Conservation (phyloP, 2,329 filamentous ascomycete genomes). For the Claviceps arundinis region DNA sequence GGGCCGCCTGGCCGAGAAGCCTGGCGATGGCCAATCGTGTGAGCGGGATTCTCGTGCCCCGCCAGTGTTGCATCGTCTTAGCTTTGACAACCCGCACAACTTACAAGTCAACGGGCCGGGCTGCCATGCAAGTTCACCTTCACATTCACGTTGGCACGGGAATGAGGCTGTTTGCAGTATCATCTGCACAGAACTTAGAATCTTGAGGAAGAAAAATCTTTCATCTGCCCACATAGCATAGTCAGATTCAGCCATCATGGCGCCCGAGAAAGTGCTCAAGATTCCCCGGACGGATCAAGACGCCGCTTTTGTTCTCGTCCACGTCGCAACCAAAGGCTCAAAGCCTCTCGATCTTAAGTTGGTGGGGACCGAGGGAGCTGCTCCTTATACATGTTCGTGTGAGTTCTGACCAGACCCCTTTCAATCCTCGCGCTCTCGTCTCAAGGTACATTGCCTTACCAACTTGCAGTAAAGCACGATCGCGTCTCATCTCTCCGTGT, state of each 20-base stretch:
- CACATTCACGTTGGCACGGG: not conserved
- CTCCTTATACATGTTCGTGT: constrained; percentile 45
- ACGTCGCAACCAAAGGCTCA: constrained; percentile 37
- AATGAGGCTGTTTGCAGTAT: not conserved
- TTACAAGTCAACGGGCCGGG: not conserved
- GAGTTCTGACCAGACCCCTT: constrained; percentile 18
- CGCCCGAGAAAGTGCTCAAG: constrained; percentile 33
- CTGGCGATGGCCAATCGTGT: no score
- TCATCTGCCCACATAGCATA: not conserved
- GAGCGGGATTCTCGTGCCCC: no score
- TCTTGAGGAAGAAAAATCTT: not conserved
- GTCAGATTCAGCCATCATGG: constrained; percentile 10
- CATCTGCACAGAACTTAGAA: not conserved
- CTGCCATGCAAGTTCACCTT: not conserved
- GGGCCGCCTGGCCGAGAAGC: no score
- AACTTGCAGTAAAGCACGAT: constrained; percentile 39
- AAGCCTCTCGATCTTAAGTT: constrained; percentile 51
- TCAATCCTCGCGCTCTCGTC: not conserved
- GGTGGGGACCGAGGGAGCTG: constrained; percentile 53
- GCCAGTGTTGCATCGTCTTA: no score
- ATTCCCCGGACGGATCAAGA: constrained; percentile 42
- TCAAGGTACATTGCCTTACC: not conserved
- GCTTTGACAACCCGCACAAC: not conserved
- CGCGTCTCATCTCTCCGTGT: constrained; percentile 38
- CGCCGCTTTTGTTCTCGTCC: constrained; percentile 44